Evolutionary conservation across 1,284 basidiomycete genomes (phyloP), one percentile per base, ranked within the genome.

Genomic region (Cutaneotrichosporon dermatis): DNA sequence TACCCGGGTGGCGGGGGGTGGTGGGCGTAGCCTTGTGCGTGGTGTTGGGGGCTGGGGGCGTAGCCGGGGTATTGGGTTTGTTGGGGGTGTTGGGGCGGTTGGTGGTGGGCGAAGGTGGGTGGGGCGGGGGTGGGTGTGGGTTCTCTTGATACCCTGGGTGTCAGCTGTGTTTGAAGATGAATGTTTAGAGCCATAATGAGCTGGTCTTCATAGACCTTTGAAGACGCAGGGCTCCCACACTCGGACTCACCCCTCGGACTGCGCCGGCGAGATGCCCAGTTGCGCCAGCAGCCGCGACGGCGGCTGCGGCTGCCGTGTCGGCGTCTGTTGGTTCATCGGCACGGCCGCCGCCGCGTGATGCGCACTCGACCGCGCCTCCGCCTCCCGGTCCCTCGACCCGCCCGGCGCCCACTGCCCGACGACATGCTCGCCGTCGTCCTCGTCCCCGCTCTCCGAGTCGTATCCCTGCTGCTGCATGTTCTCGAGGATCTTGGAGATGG

Each of bases 401-500:
- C 54, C 54, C 7, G 46, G 46, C 39, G 43, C 36, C 45, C 52
- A 59, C 5, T 46, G 42, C 25, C 10, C 44, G 9, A 46, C 55
- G 9, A 48, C 49, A 25, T 51, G 49, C 12, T 67, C 68, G 56
- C 69, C 65, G 46, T 69, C 56, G 43, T 70, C 69, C 57, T 65
- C 63, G 46, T 65, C 63, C 52, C 60, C 57, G 60, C 71, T 63
- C 46, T 66, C 60, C 44, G 64, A 59, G 41, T 61, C 64, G 55
- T 69, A 67, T 40, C 62, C 69, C n/a, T 64, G 62, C 88, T 88
- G 66, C 83, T 88, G 69, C 65, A 77, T 77, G 10, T 62, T 63
- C 46, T 77, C 75, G 71, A 96, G 88, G 63, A 96, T 92, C 61
- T 88, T 85, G 9, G 90, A 85, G 55, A 96, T 88, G 1, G 92